Conservation (phyloP, 2,329 filamentous ascomycete species). For the Microsporum audouinii region DNA sequence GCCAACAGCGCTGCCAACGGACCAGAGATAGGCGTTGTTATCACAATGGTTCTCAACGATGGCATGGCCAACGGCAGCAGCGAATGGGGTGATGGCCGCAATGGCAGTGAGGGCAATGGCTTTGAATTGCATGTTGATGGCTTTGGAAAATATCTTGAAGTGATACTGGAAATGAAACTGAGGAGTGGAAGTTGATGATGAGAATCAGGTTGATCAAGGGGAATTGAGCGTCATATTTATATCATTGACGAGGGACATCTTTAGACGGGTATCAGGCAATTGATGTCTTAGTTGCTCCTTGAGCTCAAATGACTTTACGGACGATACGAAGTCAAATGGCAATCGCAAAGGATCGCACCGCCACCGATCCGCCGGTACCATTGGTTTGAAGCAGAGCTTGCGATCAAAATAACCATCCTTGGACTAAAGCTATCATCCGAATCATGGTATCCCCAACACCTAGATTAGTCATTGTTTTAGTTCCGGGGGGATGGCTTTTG, state of each 20-base stretch:
- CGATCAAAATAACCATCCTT: not conserved
- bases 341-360: not conserved
- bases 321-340: not conserved
- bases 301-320: not conserved
- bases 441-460: not conserved
- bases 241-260: not conserved
- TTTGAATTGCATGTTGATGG: constrained; percentile 12
- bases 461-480: not conserved
- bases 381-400: not conserved
- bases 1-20: constrained; percentile 22
- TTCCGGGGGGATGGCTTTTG: not conserved
- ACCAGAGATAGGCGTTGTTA: constrained; percentile 28
- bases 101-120: constrained; percentile 10
- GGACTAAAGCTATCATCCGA: not conserved
- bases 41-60: constrained; percentile 27
- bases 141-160: not conserved
- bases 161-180: not conserved
- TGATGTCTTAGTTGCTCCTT: not conserved
- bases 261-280: not conserved
- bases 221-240: not conserved
- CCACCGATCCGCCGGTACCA: not conserved
- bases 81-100: constrained; percentile 19
- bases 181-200: not conserved
- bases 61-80: constrained; percentile 24
- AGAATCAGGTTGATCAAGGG: not conserved